Evolutionary conservation across 1,139 yeast genomes (phyloP).

Genomic region (Debaryomyces psychrophilus): DNA sequence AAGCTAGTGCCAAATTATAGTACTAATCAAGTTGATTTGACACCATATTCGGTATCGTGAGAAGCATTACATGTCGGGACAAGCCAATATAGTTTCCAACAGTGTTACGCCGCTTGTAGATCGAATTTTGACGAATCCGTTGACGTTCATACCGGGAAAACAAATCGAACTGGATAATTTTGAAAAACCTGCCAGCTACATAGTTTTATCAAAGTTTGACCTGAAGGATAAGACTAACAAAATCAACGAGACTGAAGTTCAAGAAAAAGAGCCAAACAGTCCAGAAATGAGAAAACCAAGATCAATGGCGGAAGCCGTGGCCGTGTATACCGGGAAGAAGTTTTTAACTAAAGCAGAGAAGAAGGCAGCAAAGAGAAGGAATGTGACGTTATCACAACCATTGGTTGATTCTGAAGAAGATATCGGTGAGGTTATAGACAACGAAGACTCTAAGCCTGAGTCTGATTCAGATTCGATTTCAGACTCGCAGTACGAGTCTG

Average conservation of each 20-base stretch:
- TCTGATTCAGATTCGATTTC: conserved; percentile 20
- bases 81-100: conserved; percentile 11
- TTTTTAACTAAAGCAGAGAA: conserved; percentile 45
- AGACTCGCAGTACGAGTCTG: conserved; percentile 31
- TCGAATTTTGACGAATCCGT: conserved; percentile 59
- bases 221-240: not conserved
- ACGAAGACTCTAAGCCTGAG: conserved; percentile 16
- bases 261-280: conserved; percentile 9
- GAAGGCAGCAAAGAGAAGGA: conserved; percentile 31
- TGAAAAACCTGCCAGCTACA: conserved; percentile 42
- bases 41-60: not conserved
- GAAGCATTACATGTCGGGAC: conserved; percentile 1
- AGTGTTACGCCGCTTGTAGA: conserved; percentile 51
- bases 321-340: conserved; percentile 58
- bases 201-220: conserved; percentile 36
- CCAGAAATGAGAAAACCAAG: conserved; percentile 37
- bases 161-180: conserved; percentile 36
- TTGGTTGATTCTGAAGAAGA: conserved; percentile 27
- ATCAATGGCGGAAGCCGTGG: conserved; percentile 65
- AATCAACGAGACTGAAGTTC: conserved; percentile 6
- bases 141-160: conserved; percentile 60
- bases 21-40: not conserved
- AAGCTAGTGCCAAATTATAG: not conserved
- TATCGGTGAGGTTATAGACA: conserved; percentile 23
- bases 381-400: conserved; percentile 16